Base-by-base conservation (phyloP, 768 basidiomycete genomes). In the button mushroom (Agaricus bisporus) region DNA sequence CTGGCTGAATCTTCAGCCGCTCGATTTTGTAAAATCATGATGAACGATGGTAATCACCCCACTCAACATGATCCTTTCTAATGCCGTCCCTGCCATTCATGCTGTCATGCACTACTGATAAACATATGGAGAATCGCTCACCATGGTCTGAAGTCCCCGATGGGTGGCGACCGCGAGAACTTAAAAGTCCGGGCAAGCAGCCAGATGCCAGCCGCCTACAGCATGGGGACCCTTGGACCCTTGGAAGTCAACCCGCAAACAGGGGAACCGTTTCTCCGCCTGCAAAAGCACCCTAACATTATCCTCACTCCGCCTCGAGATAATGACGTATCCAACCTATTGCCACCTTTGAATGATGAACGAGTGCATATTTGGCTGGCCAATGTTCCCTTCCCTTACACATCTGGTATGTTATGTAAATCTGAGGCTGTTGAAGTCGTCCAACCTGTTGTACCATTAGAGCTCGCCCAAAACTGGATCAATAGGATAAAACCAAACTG, bases 241-340 rank as follows among this genome's bases (percentile, higher is more conserved):
- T 61, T 73, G 1, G 63, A 72, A 50, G 48, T 70, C 12, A 70
- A 72, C 56, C 49, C 65, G 15, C 52, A 52, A 42, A 70, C 70
- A 14, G 65, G 68, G 29, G 72, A 74, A 52, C 68, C 66, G 4
- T 85, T 79, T 64, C 72, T 86, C 14, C 77, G 76, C 11, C 70
- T 86, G n/a, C 61, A 58, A 51, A 59, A 67, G 39, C 80, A 81
- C 36, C 70, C 73, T 49, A 72, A 79, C 55, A 79, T 86, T 57
- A 77, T 86, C 53, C 54, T 86, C 37, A 86, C 84, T 8, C 76
- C 83, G 12, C 79, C 80, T 12, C 79, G 84, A 37, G 48, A 59
- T 41, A 68, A 64, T 37, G 82, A 85, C 59, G 70, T 59, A 8
- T 63, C 71, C 22, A 52, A 60, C 9, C 53, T 72, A 6, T 35